phyloP scores from a whole-genome alignment of 2,329 filamentous ascomycete species.

The Claviceps arundinis region DNA sequence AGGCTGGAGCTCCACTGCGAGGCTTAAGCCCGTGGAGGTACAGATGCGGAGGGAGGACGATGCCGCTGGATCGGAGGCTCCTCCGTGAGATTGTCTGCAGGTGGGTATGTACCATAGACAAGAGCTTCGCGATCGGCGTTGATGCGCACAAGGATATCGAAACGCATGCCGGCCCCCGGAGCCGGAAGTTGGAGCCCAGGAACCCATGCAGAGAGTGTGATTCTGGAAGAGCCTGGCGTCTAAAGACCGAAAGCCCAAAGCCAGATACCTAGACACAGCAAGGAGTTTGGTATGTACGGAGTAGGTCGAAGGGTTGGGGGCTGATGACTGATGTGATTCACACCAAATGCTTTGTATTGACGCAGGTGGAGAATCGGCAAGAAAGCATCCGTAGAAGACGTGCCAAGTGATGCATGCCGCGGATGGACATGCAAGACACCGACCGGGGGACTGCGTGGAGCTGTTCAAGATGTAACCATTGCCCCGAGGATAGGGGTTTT shows the following conservation, averaged over 20 bases:
- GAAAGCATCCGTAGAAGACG: not conserved
- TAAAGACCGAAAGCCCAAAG: not conserved
- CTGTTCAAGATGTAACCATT: not conserved
- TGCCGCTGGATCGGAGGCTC: not conserved
- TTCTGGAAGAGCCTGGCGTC: not conserved
- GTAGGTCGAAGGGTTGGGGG: not conserved
- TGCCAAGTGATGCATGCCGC: not conserved
- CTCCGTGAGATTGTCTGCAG: not conserved
- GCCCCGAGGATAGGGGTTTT: too few species aligned
- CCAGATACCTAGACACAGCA: not conserved
- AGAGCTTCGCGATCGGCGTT: not conserved
- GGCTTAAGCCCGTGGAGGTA: not conserved
- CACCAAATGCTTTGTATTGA: not conserved
- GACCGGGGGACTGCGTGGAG: not conserved
- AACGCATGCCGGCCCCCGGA: not conserved
- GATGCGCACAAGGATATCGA: not conserved
- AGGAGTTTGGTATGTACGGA: too few species aligned
- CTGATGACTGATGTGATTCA: not conserved
- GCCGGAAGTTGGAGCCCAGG: too few species aligned
- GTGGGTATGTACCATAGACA: not conserved
- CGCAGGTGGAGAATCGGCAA: not conserved
- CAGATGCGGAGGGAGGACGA: not conserved
- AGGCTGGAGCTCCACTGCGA: not conserved
- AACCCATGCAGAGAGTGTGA: too few species aligned
- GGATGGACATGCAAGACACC: not conserved